Conservation (phyloP, 2,329 filamentous ascomycete genomes). For the Nothophoma quercina region DNA sequence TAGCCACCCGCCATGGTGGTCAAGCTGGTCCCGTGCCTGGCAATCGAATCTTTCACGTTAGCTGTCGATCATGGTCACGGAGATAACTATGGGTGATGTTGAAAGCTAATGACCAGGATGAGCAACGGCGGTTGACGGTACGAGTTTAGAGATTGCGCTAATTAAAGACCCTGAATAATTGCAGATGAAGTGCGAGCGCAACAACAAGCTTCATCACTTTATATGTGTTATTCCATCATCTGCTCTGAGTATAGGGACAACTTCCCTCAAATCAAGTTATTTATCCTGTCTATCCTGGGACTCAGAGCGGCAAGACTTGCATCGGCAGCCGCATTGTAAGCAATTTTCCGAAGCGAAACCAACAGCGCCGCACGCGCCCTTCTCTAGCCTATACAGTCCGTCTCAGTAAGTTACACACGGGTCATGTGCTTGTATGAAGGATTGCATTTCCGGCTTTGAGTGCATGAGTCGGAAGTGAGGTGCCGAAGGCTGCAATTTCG, state of each 20-base stretch:
- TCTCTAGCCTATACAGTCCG: slow-evolving; percentile 9
- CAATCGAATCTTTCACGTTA: slow-evolving; percentile 22
- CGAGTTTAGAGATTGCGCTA: too few species aligned
- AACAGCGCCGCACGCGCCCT: slow-evolving; percentile 6
- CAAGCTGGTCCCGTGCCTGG: slow-evolving; percentile 9
- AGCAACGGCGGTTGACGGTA: slow-evolving; percentile 8
- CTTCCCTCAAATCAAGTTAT: too few species aligned
- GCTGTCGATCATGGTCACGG: slow-evolving; percentile 28
- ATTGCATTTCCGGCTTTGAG: slow-evolving; percentile 1
- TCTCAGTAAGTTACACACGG: slow-evolving; percentile 4
- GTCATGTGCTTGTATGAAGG: slow-evolving; percentile 9
- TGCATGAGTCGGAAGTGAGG: background rate
- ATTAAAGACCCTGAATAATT: slow-evolving; percentile 15
- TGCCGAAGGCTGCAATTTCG: slow-evolving; percentile 2
- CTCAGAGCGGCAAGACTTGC: background rate
- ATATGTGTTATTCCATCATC: too few species aligned
- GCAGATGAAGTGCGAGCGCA: background rate
- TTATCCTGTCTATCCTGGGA: background rate
- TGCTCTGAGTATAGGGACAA: too few species aligned
- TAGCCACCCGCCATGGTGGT: slow-evolving; percentile 34
- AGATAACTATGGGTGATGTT: slow-evolving; percentile 7
- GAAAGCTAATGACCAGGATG: slow-evolving; percentile 15
- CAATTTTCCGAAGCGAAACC: slow-evolving; percentile 12
- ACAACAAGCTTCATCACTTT: background rate
- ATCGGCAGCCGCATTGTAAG: background rate